Percentiles rank a stretch among this genome's conserved stretches.
Conservation (phyloP, 2,329 filamentous ascomycete species). For the Paecilomyces formosus region DNA sequence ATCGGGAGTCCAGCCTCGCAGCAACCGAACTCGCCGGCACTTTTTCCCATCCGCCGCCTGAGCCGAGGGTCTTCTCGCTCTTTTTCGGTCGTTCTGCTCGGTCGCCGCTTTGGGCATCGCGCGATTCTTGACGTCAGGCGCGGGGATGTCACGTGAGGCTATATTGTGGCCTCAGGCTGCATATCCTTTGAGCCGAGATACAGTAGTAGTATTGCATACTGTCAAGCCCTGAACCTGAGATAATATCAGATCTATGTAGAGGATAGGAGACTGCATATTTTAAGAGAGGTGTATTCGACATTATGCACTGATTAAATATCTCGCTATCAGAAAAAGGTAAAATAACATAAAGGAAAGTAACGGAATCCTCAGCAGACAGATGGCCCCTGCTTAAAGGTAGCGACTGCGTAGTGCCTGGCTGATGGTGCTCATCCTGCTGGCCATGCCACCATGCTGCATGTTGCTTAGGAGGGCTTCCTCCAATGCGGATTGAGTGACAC, state of each 20-base stretch:
- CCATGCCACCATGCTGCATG: conserved; percentile 49
- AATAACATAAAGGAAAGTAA: background rate
- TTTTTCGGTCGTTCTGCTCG: background rate
- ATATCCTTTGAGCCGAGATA: background rate
- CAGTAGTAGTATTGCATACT: no score
- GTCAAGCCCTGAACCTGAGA: background rate
- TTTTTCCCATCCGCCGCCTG: background rate
- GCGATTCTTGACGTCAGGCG: background rate
- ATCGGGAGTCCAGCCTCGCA: background rate
- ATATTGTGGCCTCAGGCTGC: background rate
- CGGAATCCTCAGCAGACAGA: background rate
- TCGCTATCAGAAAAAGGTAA: background rate
- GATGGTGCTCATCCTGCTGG: conserved; percentile 43
- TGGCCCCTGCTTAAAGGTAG: conserved; percentile 30
- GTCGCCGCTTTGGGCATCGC: background rate
- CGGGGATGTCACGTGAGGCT: background rate
- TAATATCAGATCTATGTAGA: no score
- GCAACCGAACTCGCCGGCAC: background rate
- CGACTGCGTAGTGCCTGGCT: conserved; percentile 49
- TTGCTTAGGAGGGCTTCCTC: conserved; percentile 58
- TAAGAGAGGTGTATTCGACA: background rate
- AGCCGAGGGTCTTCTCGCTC: background rate
- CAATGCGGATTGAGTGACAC: conserved; percentile 57
- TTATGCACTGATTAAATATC: background rate
- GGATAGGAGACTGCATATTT: background rate